A percentile compares a stretch with the other conserved stretches of the same genome.
Conservation (phyloP, 441 rosid genomes). For the Mallotus japonicus region DNA sequence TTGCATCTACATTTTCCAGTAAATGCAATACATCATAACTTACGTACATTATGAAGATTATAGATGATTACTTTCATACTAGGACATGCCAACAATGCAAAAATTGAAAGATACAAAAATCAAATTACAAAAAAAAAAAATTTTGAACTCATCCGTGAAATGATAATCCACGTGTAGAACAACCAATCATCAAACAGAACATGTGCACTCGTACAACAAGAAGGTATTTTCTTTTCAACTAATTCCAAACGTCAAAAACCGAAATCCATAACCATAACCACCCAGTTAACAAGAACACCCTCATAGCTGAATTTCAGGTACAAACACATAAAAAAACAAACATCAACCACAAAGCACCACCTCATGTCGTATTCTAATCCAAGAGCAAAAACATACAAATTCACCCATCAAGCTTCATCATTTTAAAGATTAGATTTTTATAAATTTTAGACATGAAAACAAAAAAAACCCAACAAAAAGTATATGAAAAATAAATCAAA, state of each 20-base stretch:
- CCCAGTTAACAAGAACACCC: neutral
- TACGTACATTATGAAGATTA: neutral
- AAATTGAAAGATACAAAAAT: neutral
- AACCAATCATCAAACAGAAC: neutral
- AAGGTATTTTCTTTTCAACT: neutral
- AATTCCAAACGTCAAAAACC: neutral
- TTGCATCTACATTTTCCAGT: neutral
- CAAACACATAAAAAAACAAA: neutral
- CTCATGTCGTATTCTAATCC: neutral
- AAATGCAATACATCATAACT: neutral
- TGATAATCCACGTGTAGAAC: neutral
- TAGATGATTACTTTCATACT: neutral
- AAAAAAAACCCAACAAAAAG: neutral
- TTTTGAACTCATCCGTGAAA: neutral
- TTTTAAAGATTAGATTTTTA: neutral
- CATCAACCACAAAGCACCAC: conserved; percentile 8
- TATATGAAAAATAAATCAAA: neutral
- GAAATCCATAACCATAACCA: neutral
- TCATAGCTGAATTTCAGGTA: conserved; percentile 4
- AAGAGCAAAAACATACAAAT: neutral
- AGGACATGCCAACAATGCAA: neutral
- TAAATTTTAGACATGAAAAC: neutral
- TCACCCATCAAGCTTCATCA: neutral
- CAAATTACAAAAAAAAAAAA: neutral
- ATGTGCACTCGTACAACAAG: neutral